Percentiles rank a stretch among this genome's conserved stretches.
These are phyloP conservation scores for Skeletonema costatum DNA, from an alignment of 108 stramenopile genomes.

Conservation along the genomic window DNA sequence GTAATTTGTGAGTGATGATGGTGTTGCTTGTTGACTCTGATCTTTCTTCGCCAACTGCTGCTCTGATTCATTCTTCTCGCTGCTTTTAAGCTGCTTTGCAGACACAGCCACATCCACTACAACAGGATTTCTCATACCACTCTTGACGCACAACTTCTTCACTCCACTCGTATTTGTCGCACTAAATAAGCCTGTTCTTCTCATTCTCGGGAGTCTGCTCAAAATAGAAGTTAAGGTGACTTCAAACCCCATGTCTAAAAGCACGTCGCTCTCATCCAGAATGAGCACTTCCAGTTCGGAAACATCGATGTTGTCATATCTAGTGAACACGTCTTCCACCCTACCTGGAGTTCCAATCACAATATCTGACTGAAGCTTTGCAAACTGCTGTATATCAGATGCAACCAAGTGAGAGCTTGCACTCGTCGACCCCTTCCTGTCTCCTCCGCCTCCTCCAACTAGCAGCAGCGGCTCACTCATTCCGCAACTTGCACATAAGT, in stretches of 20 bases:
- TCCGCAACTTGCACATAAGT: conserved; percentile 56
- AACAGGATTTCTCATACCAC: conserved; percentile 97
- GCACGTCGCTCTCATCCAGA: conserved; percentile 96
- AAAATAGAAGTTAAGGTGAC: conserved; percentile 86
- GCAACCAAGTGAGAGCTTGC: conserved; percentile 62
- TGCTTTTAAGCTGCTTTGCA: conserved; percentile 12
- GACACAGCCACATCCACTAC: conserved; percentile 88
- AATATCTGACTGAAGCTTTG: conserved; percentile 74
- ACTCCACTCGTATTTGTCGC: conserved; percentile 82
- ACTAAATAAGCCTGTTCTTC: conserved; percentile 96
- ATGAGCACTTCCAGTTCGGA: conserved; percentile 89
- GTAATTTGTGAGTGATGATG: conserved; percentile 90
- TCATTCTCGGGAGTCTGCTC: conserved; percentile 88
- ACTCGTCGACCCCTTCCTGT: conserved; percentile 11
- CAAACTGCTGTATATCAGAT: conserved; percentile 79
- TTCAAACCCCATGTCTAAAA: conserved; percentile 95
- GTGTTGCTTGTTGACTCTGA: conserved; percentile 64
- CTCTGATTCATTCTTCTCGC: conserved; percentile 1
- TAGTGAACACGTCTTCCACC: conserved; percentile 88
- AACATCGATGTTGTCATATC: conserved; percentile 81
- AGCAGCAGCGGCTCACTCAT: conserved; percentile 70
- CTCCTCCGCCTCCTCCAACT: conserved; percentile 67
- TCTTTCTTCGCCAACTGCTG: conserved; percentile 7
- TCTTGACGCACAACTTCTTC: conserved; percentile 83
- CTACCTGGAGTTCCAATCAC: conserved; percentile 97